Evolutionary conservation across 495 filamentous ascomycete genomes (phyloP), one percentile per base, ranked within the genome.

Genomic region (Penicillium cosmopolitanum): DNA sequence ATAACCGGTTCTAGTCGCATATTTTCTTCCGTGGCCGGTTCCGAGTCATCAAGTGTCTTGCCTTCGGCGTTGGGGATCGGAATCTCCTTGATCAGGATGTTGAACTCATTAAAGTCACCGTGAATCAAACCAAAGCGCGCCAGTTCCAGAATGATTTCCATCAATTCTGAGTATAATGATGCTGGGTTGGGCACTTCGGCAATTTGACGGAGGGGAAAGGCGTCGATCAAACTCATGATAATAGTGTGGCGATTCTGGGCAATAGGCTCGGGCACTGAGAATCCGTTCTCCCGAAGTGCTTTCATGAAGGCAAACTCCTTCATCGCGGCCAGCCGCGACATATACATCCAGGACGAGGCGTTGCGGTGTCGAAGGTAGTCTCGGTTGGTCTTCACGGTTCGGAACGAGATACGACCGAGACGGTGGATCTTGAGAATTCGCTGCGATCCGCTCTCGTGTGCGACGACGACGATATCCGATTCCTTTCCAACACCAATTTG

Each of bases 81-180:
- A 34, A 85, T 81, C 65, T 96, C 93, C 62, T 92, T 87, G 73
- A 98, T 87, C 18, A 99, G 80, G 57, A 99, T 91, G 68, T 99
- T 99, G 80, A 99, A 99, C 77, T 98, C 96, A 77, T 99, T 99
- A 78, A 96, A 98, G 71, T 99, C 95, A 63, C 95, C 96, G 72
- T 99, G 95, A 54, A 99, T 98, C 56, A 99, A 77, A 8, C 95
- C 96, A 65, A 89, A 87, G 31, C 83, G 81, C n/a, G 95, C 95
- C 23, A 99, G 82, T 51, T 85, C 80, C 44, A 99, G 70, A 58
- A 97, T 91, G 60, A 97, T 85, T 53, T 87, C 83, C 72, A 99
- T 96, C 53, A 99, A 78, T 53, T 96, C 89, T 36, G 89, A 87
- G 76, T 98, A 98, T 18, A 99, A 80, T 28, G 66, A 70, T 9